These are phyloP conservation scores for Dioscorea dumetorum DNA, from an alignment of 106 monocot species.

Conservation along the genomic window DNA sequence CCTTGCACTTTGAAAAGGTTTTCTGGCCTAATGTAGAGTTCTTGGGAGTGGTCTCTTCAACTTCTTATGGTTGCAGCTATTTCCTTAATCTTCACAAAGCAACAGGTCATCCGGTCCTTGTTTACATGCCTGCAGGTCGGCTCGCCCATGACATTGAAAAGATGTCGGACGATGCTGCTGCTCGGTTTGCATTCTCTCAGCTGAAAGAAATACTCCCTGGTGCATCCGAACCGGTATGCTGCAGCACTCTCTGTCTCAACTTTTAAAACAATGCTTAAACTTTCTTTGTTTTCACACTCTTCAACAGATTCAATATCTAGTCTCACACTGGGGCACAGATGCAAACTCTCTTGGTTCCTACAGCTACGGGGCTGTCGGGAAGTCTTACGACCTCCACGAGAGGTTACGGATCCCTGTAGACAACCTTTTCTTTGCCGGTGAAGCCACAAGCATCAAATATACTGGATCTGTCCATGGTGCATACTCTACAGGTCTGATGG, in stretches of 20 bases:
- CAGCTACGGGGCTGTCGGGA: constrained; percentile 68
- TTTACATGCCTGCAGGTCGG: constrained; percentile 96
- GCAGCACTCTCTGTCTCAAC: neutral
- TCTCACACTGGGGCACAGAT: constrained; percentile 92
- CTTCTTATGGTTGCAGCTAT: constrained; percentile 92
- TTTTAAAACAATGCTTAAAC: too few species aligned
- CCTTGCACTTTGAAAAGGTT: constrained; percentile 81
- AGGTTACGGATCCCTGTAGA: constrained; percentile 85
- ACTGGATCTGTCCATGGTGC: constrained; percentile 93
- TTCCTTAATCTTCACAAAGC: constrained; percentile 99
- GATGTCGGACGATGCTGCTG: constrained; percentile 82
- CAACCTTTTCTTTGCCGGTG: constrained; percentile 96
- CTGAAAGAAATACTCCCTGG: constrained; percentile 72
- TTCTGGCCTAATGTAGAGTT: constrained; percentile 99
- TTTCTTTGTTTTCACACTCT: neutral
- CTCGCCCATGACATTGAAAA: constrained; percentile 92
- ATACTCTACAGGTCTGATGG: constrained; percentile 79
- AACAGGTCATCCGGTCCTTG: constrained; percentile 94
- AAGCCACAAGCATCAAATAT: constrained; percentile 77
- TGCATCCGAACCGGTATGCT: constrained; percentile 75
- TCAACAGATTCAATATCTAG: constrained; percentile 73
- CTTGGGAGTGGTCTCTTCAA: constrained; percentile 83
- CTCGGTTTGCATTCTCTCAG: constrained; percentile 78
- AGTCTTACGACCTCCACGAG: constrained; percentile 63
- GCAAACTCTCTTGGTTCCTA: constrained; percentile 78